These are phyloP conservation scores for Stachybotrys elegans DNA, from an alignment of 2,329 filamentous ascomycete genomes.

Conservation along the genomic window DNA sequence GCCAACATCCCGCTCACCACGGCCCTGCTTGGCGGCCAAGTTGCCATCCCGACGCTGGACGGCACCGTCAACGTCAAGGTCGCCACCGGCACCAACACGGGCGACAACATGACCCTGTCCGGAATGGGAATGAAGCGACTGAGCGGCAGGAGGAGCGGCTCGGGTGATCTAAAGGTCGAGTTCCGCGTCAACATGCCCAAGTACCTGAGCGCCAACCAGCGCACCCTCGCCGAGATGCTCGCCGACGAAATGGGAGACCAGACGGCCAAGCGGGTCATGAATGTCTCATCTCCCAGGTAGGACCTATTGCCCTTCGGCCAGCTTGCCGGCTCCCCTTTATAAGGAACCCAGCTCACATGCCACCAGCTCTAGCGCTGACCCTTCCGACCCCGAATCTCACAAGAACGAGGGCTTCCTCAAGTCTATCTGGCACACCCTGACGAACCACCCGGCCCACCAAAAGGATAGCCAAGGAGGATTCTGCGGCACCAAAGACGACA, in stretches of 20 bases:
- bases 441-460: slow-evolving; percentile 62
- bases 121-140: slow-evolving; percentile 95
- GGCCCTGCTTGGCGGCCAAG: slow-evolving; percentile 85
- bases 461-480: slow-evolving; percentile 25
- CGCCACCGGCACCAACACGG: slow-evolving; percentile 83
- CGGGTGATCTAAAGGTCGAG: slow-evolving; percentile 85
- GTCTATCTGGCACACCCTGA: slow-evolving; percentile 87
- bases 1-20: slow-evolving; percentile 89
- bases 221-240: slow-evolving; percentile 90
- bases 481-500: slow-evolving; percentile 15
- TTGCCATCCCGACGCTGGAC: slow-evolving; percentile 83
- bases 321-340: no score
- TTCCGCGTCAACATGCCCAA: slow-evolving; percentile 96
- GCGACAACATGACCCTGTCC: slow-evolving; percentile 81
- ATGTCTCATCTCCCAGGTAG: slow-evolving; percentile 45
- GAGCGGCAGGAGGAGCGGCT: slow-evolving; percentile 57
- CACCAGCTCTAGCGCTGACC: no score
- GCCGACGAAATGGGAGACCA: slow-evolving; percentile 95
- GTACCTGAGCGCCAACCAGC: slow-evolving; percentile 84
- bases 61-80: slow-evolving; percentile 88
- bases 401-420: slow-evolving; percentile 88
- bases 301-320: slow-evolving; percentile 12
- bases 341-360: no score
- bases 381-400: slow-evolving; percentile 44
- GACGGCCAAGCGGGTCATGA: slow-evolving; percentile 89